A percentile compares a stretch with the other conserved stretches of the same genome.
These are phyloP conservation scores for Trichomonascaceae sp. DNA, from an alignment of 1,139 yeast genomes.

Conservation along the genomic window DNA sequence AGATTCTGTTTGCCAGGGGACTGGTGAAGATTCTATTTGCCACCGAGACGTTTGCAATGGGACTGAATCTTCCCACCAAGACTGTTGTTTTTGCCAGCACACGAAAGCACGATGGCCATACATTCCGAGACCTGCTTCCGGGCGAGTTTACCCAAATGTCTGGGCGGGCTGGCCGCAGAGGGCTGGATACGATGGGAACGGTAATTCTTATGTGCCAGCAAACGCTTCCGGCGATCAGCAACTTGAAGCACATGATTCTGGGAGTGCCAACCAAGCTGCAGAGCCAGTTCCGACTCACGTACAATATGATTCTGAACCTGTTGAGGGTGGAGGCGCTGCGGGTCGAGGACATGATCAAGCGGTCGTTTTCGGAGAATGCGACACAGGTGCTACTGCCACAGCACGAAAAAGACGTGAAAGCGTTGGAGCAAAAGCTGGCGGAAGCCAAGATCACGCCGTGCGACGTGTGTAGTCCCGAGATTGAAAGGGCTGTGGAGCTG, in stretches of 20 bases:
- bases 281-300: conserved; percentile 87
- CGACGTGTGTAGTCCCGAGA: conserved; percentile 27
- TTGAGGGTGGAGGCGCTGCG: conserved; percentile 84
- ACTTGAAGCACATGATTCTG: conserved; percentile 65
- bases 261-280: conserved; percentile 83
- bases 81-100: conserved; percentile 84
- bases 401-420: conserved; percentile 53
- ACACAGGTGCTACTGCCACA: conserved; percentile 80
- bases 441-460: conserved; percentile 30
- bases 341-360: conserved; percentile 95
- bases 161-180: conserved; percentile 98
- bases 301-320: conserved; percentile 86
- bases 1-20: conserved; percentile 75
- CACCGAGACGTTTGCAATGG: conserved; percentile 98
- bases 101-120: conserved; percentile 81
- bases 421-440: conserved; percentile 36
- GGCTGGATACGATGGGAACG: conserved; percentile 84
- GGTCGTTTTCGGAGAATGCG: conserved; percentile 86
- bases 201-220: conserved; percentile 91
- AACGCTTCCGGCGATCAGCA: conserved; percentile 34
- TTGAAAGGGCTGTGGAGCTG: conserved; percentile 34
- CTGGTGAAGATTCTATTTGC: conserved; percentile 87
- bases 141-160: conserved; percentile 99
- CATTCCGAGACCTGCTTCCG: conserved; percentile 68
- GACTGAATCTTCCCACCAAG: conserved; percentile 90